A percentile compares a stretch with the other conserved stretches of the same genome.
These are phyloP conservation scores for Cajanus cajan DNA, from an alignment of 306 rosid species.

Conservation along the genomic window DNA sequence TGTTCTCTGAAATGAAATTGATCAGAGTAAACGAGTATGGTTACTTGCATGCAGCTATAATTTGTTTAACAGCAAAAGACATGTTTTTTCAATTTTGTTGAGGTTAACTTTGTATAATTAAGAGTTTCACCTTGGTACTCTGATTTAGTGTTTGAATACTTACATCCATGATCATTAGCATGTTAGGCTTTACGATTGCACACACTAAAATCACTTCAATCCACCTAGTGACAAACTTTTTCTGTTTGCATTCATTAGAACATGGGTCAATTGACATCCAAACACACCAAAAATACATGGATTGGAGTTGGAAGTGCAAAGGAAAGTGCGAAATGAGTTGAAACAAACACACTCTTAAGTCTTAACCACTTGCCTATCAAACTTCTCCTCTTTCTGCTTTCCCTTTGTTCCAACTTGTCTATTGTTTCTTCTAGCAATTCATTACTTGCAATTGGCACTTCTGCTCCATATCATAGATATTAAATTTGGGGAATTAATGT, in stretches of 20 bases:
- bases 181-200: no score
- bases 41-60: background rate
- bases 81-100: background rate
- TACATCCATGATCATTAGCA: no score
- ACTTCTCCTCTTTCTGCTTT: background rate
- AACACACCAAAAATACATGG: background rate
- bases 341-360: background rate
- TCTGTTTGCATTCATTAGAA: no score
- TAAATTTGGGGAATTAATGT: background rate
- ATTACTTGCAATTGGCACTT: slow-evolving; percentile 3
- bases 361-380: background rate
- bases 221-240: no score
- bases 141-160: background rate
- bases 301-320: background rate
- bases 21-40: background rate
- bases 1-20: background rate
- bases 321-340: background rate
- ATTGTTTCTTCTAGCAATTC: slow-evolving; percentile 11
- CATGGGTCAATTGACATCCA: no score
- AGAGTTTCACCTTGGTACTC: background rate
- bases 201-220: no score
- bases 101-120: background rate
- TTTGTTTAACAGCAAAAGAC: background rate
- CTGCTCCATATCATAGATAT: background rate
- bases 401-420: background rate